Conservation (phyloP, 2,329 filamentous ascomycete species). For the Fusarium tricinctum region DNA sequence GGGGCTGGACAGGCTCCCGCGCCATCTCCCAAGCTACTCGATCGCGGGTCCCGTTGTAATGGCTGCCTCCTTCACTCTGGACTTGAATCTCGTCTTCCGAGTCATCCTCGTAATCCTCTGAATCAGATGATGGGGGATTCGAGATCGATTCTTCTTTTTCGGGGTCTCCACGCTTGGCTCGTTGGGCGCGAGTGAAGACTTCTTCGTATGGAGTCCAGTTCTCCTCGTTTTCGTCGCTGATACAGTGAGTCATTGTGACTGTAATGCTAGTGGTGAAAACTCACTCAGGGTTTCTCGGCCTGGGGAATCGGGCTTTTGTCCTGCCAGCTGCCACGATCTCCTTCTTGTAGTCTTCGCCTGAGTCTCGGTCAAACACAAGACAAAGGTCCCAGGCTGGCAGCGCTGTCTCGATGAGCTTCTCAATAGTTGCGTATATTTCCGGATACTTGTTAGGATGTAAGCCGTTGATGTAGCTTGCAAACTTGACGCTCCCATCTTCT, state of each 20-base stretch:
- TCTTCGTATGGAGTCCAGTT: conserved; percentile 23
- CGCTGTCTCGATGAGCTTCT: conserved; percentile 53
- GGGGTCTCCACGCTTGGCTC: background rate
- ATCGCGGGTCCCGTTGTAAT: background rate
- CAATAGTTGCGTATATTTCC: conserved; percentile 54
- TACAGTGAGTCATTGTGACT: background rate
- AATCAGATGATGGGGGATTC: background rate
- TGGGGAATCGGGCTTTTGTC: conserved; percentile 26
- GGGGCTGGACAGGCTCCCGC: conserved; percentile 32
- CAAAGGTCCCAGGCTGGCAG: conserved; percentile 62
- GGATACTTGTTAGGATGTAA: conserved; percentile 56
- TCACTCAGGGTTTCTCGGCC: conserved; percentile 21
- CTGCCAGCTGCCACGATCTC: conserved; percentile 7
- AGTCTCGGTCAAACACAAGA: background rate
- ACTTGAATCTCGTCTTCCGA: background rate
- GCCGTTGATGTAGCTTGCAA: conserved; percentile 64
- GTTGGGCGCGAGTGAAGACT: background rate
- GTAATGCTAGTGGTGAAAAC: accelerated
- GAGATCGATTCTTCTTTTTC: background rate
- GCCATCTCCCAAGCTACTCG: conserved; percentile 16
- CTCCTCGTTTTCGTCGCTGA: conserved; percentile 24
- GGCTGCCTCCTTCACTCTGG: background rate
- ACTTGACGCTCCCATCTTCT: conserved; percentile 50
- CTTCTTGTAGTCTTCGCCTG: accelerated
- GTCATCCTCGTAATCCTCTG: background rate